These are phyloP conservation scores for Trichophyton mentagrophytes DNA, from an alignment of 2,329 filamentous ascomycete species.

Conservation along the genomic window DNA sequence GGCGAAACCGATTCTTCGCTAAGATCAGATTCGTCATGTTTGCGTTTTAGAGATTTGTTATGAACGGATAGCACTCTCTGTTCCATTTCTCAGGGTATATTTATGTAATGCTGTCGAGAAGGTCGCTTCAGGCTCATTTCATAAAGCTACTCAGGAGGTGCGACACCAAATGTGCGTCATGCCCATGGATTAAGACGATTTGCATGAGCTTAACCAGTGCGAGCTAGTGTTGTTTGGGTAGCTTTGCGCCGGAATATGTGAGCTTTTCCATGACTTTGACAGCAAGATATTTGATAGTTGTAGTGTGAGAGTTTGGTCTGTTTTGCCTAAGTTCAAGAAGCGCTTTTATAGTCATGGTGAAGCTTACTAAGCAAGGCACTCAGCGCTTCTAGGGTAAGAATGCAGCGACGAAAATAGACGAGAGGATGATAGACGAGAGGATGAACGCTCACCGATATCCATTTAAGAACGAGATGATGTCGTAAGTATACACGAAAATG, in stretches of 20 bases:
- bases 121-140: background rate
- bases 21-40: slow-evolving; percentile 24
- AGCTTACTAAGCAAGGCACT: background rate
- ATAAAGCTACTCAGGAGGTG: background rate
- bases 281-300: too few species aligned
- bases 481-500: slow-evolving; percentile 4
- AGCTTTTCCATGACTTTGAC: background rate
- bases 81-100: slow-evolving; percentile 13
- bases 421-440: background rate
- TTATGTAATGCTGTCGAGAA: background rate
- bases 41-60: slow-evolving; percentile 25
- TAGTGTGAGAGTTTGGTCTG: background rate
- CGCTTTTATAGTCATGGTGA: background rate
- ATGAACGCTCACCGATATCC: background rate
- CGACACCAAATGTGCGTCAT: background rate
- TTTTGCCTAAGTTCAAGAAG: background rate
- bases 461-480: background rate
- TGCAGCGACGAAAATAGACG: background rate
- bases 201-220: background rate
- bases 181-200: background rate
- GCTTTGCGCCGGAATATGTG: background rate
- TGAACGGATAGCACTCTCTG: slow-evolving; percentile 16
- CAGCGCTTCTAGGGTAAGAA: background rate
- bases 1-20: slow-evolving; percentile 24
- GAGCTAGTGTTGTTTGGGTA: background rate